Conservation (phyloP, 2,329 filamentous ascomycete species). For the Teratosphaeria viscida region DNA sequence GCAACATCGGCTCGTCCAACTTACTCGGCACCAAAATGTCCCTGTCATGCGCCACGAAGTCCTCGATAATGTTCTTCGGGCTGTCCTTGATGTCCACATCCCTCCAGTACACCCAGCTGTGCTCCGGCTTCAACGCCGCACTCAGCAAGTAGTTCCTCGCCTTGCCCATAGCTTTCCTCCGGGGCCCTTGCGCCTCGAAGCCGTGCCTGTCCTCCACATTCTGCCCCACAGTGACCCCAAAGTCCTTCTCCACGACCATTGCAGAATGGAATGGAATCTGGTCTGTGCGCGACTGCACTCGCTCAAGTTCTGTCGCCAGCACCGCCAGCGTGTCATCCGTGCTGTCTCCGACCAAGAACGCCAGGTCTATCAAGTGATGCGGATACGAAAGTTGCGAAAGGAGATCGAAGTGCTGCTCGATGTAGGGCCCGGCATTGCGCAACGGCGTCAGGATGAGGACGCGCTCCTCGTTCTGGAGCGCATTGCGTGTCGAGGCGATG, state of each 20-base stretch:
- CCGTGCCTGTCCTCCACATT: slow-evolving; percentile 72
- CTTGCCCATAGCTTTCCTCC: slow-evolving; percentile 79
- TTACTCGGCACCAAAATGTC: slow-evolving; percentile 92
- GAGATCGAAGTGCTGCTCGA: slow-evolving; percentile 88
- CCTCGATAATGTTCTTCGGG: slow-evolving; percentile 77
- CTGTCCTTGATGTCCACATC: slow-evolving; percentile 95
- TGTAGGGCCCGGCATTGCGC: slow-evolving; percentile 72
- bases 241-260: slow-evolving; percentile 83
- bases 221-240: slow-evolving; percentile 65
- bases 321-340: slow-evolving; percentile 85
- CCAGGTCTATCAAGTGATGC: slow-evolving; percentile 88
- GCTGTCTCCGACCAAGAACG: slow-evolving; percentile 87
- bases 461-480: slow-evolving; percentile 69
- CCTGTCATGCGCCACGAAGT: slow-evolving; percentile 86
- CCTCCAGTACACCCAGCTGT: slow-evolving; percentile 98
- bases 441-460: slow-evolving; percentile 87
- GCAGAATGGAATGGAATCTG: slow-evolving; percentile 77
- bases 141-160: slow-evolving; percentile 87
- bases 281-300: slow-evolving; percentile 68
- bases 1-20: slow-evolving; percentile 27
- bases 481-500: slow-evolving; percentile 70
- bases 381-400: slow-evolving; percentile 84
- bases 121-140: slow-evolving; percentile 77
- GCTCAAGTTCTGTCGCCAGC: slow-evolving; percentile 72
- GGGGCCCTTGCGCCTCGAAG: slow-evolving; percentile 77